phyloP scores from a whole-genome alignment of 208 protist species.

The Leishmania gerbilli region DNA sequence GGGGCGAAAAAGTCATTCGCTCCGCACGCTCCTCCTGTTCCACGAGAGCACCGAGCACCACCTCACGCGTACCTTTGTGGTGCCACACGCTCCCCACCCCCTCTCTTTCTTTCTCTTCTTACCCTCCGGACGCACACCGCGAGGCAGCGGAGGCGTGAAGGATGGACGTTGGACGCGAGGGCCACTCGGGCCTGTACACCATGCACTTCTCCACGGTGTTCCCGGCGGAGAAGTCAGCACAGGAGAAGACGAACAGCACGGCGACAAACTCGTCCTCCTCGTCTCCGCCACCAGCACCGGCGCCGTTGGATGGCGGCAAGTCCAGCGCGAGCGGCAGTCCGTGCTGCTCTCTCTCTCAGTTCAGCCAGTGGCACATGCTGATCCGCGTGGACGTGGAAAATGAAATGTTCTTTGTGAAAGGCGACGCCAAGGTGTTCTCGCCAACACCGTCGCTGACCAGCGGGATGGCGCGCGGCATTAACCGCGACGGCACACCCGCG shows the following conservation, averaged over 20 bases:
- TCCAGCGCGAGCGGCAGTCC: constrained; percentile 17
- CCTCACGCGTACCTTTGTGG: background rate
- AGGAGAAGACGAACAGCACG: constrained; percentile 6
- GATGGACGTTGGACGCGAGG: constrained; percentile 61
- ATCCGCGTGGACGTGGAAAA: constrained; percentile 79
- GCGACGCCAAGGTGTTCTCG: constrained; percentile 80
- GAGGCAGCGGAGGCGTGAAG: background rate
- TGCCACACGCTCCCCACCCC: background rate
- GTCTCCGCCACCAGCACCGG: constrained; percentile 8
- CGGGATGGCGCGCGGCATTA: constrained; percentile 54
- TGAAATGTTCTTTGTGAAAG: constrained; percentile 77
- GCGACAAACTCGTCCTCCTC: constrained; percentile 22
- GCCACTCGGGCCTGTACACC: constrained; percentile 81
- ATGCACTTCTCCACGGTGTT: constrained; percentile 83
- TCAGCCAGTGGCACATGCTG: constrained; percentile 85
- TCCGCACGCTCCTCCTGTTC: background rate
- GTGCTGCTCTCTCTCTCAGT: constrained; percentile 53
- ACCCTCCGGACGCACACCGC: background rate
- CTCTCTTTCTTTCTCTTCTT: background rate
- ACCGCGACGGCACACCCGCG: constrained; percentile 46
- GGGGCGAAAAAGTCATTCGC: background rate
- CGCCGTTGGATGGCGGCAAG: background rate
- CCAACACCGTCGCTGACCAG: constrained; percentile 64
- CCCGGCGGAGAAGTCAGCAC: constrained; percentile 36
- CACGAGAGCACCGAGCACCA: background rate